These are phyloP conservation scores for Leccinum uliginosum DNA, from an alignment of 768 basidiomycete species.

Conservation along the genomic window DNA sequence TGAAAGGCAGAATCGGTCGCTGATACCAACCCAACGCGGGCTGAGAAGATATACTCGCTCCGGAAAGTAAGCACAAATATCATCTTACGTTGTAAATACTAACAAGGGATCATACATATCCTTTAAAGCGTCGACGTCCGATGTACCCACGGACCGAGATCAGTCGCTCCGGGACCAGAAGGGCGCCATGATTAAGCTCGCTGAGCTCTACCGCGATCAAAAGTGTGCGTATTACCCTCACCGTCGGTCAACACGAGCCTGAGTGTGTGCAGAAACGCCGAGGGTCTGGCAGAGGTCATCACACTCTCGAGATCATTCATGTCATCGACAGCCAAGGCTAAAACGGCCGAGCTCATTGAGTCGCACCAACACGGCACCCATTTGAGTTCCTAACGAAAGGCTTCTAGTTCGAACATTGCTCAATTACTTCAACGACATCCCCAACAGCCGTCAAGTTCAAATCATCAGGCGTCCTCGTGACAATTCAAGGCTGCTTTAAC, in stretches of 20 bases:
- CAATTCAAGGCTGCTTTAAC: slow-evolving; percentile 75
- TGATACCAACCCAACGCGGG: slow-evolving; percentile 49
- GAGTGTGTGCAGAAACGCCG: slow-evolving; percentile 58
- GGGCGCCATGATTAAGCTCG: slow-evolving; percentile 76
- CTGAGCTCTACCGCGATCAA: slow-evolving; percentile 81
- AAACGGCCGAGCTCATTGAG: slow-evolving; percentile 90
- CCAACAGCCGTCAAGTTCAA: slow-evolving; percentile 68
- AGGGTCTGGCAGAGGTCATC: slow-evolving; percentile 82
- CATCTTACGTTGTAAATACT: not conserved
- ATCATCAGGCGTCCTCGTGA: slow-evolving; percentile 74
- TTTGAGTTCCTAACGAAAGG: not conserved
- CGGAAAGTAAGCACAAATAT: slow-evolving; percentile 28
- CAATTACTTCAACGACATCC: slow-evolving; percentile 80
- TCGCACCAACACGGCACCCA: not conserved
- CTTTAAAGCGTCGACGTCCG: slow-evolving; percentile 30
- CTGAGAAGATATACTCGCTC: slow-evolving; percentile 63
- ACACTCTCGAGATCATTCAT: slow-evolving; percentile 81
- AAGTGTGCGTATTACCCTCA: slow-evolving; percentile 45
- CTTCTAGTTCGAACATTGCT: slow-evolving; percentile 83
- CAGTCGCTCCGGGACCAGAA: slow-evolving; percentile 79
- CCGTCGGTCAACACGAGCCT: not conserved
- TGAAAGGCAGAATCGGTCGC: slow-evolving; percentile 44
- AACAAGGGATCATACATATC: not conserved
- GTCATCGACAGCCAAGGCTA: slow-evolving; percentile 91
- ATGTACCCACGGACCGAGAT: slow-evolving; percentile 41